A percentile compares a stretch with the other conserved stretches of the same genome.
Conservation (phyloP, 2,329 filamentous ascomycete species). For the Paramyrothecium roridum region DNA sequence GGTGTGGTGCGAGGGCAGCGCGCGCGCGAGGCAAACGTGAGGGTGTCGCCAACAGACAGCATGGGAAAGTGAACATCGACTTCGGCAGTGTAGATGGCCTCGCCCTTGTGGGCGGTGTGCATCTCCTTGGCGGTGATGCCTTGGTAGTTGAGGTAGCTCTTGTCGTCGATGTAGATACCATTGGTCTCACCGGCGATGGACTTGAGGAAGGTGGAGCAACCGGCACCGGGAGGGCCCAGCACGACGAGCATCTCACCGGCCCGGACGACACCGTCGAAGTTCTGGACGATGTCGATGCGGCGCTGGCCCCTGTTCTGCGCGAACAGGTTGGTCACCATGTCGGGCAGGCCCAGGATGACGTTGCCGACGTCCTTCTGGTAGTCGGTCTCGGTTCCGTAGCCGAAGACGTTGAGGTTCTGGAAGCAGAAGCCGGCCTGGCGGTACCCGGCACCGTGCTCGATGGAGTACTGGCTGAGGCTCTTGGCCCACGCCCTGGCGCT, state of each 20-base stretch:
- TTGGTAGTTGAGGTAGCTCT: slow-evolving; percentile 16
- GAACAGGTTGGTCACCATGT: slow-evolving; percentile 2
- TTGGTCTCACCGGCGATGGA: slow-evolving; percentile 55
- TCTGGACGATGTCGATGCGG: slow-evolving; percentile 47
- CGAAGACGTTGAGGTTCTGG: slow-evolving; percentile 42
- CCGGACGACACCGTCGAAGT: slow-evolving; percentile 61
- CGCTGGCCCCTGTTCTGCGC: slow-evolving; percentile 7
- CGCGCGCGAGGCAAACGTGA: slow-evolving; percentile 60
- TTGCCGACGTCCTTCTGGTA: slow-evolving; percentile 42
- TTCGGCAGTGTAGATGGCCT: slow-evolving; percentile 16
- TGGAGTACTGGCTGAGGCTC: slow-evolving; percentile 17
- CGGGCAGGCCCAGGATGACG: slow-evolving; percentile 22
- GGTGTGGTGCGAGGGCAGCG: slow-evolving; percentile 59
- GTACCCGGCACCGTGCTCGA: slow-evolving; percentile 19
- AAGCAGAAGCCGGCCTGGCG: slow-evolving; percentile 34
- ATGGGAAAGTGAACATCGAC: slow-evolving; percentile 38
- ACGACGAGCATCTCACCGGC: slow-evolving; percentile 70
- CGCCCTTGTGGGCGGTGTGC: slow-evolving; percentile 14
- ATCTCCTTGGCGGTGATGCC: slow-evolving; percentile 12
- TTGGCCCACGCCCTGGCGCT: slow-evolving; percentile 38
- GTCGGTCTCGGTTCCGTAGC: slow-evolving; percentile 44
- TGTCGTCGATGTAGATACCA: slow-evolving; percentile 56
- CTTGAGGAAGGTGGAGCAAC: slow-evolving; percentile 69
- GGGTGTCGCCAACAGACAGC: slow-evolving; percentile 60
- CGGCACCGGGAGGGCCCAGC: slow-evolving; percentile 56